A percentile compares a stretch with the other conserved stretches of the same genome.
phyloP scores from a whole-genome alignment of 1,284 basidiomycete species.

The Cryptococcus sp. region DNA sequence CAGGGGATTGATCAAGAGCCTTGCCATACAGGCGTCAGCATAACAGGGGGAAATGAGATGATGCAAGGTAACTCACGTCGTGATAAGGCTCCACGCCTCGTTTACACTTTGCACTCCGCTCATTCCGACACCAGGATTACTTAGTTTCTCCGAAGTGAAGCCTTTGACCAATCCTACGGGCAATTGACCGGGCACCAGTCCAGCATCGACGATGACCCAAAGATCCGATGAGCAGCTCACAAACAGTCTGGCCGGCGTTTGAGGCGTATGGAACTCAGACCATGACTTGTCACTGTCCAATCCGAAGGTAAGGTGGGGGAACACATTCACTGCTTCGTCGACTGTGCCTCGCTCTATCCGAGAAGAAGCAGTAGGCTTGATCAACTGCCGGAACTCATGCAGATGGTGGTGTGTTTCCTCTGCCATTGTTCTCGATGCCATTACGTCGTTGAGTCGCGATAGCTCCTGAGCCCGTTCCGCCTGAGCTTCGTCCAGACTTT shows the following conservation, averaged over 20 bases:
- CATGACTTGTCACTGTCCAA: constrained; percentile 15
- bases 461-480: constrained; percentile 11
- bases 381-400: constrained; percentile 28
- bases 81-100: constrained; percentile 37
- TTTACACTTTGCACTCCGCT: constrained; percentile 25
- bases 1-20: constrained; percentile 42
- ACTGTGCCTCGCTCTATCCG: constrained; percentile 35
- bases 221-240: constrained; percentile 37
- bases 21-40: constrained; percentile 8
- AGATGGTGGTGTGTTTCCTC: constrained; percentile 29
- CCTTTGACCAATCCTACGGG: constrained; percentile 28
- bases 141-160: constrained; percentile 38
- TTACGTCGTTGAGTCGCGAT: constrained; percentile 21
- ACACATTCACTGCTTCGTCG: constrained; percentile 30
- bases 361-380: constrained; percentile 11
- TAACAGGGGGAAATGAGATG: background rate
- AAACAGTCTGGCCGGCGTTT: constrained; percentile 20
- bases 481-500: constrained; percentile 1
- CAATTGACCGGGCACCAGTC: constrained; percentile 40
- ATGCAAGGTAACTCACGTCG: constrained; percentile 31
- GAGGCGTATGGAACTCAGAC: constrained; percentile 7
- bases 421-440: constrained; percentile 12
- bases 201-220: constrained; percentile 39
- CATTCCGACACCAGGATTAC: constrained; percentile 34
- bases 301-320: constrained; percentile 32